A percentile compares a stretch with the other conserved stretches of the same genome.
phyloP scores from a whole-genome alignment of 208 protist species.

The Trypanosoma cruzi region DNA sequence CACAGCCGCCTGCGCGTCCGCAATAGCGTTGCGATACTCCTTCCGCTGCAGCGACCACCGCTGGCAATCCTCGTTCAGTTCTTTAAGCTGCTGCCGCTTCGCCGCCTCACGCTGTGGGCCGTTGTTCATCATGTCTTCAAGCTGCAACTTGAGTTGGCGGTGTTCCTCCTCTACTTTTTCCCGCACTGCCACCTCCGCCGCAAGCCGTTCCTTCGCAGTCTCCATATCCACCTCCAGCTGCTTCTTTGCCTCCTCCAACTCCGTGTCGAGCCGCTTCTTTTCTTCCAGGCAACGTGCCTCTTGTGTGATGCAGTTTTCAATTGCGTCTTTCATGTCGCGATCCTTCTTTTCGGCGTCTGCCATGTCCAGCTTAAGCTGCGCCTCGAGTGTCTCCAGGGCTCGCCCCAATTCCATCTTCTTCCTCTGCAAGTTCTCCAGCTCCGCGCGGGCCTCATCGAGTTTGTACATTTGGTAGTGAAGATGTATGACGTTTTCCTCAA shows the following conservation, averaged over 20 bases:
- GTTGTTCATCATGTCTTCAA: slow-evolving; percentile 62
- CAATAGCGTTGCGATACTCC: slow-evolving; percentile 52
- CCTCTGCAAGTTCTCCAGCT: slow-evolving; percentile 70
- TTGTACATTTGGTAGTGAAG: slow-evolving; percentile 92
- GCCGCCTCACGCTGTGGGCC: slow-evolving; percentile 48
- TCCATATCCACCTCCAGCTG: slow-evolving; percentile 57
- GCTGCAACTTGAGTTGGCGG: slow-evolving; percentile 42
- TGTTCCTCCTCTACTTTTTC: slow-evolving; percentile 73
- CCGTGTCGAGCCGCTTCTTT: slow-evolving; percentile 47
- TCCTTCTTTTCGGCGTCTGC: slow-evolving; percentile 61
- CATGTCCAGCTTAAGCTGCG: slow-evolving; percentile 85
- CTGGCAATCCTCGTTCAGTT: slow-evolving; percentile 53
- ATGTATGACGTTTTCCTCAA: slow-evolving; percentile 76
- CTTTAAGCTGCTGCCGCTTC: slow-evolving; percentile 44
- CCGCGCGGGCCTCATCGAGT: slow-evolving; percentile 77
- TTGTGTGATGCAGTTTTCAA: slow-evolving; percentile 63
- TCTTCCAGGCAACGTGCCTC: slow-evolving; percentile 55
- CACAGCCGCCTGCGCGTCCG: slow-evolving; percentile 41
- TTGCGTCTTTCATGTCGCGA: slow-evolving; percentile 69
- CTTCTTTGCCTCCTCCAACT: slow-evolving; percentile 49
- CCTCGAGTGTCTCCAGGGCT: slow-evolving; percentile 66
- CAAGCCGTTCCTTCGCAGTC: slow-evolving; percentile 43
- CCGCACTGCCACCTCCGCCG: slow-evolving; percentile 46
- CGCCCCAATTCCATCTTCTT: slow-evolving; percentile 70
- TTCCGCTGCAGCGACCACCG: slow-evolving; percentile 67